These are phyloP conservation scores for Fusarium brevicatenulatum DNA, from an alignment of 2,329 filamentous ascomycete genomes.

Conservation along the genomic window DNA sequence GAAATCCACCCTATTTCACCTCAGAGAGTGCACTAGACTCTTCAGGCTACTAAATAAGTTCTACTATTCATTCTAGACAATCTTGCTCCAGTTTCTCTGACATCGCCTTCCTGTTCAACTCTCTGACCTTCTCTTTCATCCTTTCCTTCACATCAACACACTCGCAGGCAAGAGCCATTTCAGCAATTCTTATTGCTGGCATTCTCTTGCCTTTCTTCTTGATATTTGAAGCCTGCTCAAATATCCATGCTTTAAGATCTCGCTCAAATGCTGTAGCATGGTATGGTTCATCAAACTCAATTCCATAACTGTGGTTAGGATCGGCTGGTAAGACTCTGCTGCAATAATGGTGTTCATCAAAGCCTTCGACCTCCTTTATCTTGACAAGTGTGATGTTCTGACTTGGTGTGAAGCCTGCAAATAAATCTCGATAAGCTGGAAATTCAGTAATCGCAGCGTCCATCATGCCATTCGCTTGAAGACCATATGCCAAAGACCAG, in stretches of 20 bases:
- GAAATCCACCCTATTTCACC: background rate
- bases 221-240: background rate
- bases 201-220: background rate
- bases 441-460: background rate
- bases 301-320: background rate
- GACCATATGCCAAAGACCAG: background rate
- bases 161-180: background rate
- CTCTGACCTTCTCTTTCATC: background rate
- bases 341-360: background rate
- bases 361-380: background rate
- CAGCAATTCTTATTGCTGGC: background rate
- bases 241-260: background rate
- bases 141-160: background rate
- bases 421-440: background rate
- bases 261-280: background rate
- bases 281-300: background rate
- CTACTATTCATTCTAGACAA: background rate
- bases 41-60: no score
- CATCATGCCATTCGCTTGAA: background rate
- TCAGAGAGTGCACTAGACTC: fast-evolving
- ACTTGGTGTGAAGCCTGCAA: background rate
- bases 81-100: background rate
- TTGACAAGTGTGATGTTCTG: background rate
- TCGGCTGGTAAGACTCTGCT: background rate
- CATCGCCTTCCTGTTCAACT: background rate